These are phyloP conservation scores for Phyllachora maydis DNA, from an alignment of 2,329 filamentous ascomycete species.

Conservation along the genomic window DNA sequence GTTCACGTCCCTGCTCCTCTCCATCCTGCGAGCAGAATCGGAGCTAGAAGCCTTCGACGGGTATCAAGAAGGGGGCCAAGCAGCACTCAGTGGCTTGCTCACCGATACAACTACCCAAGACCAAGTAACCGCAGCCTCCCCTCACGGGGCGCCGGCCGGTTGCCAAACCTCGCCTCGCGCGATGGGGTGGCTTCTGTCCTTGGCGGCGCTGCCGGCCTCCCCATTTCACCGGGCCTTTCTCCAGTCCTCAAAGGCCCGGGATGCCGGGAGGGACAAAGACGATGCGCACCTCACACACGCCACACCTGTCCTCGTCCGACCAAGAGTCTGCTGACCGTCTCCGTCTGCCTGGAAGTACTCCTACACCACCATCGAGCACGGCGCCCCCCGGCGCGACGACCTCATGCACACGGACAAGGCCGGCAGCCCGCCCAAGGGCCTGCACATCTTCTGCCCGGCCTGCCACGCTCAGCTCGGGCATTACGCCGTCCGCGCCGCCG, in stretches of 20 bases:
- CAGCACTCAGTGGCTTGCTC: conserved; percentile 29
- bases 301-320: too few species aligned
- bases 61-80: conserved; percentile 43
- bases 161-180: too few species aligned
- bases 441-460: conserved; percentile 21
- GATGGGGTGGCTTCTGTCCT: too few species aligned
- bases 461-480: conserved; percentile 26
- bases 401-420: conserved; percentile 5
- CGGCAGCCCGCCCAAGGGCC: conserved; percentile 6
- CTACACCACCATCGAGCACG: conserved; percentile 10
- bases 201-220: too few species aligned
- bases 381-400: conserved; percentile 8
- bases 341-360: too few species aligned
- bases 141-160: conserved; percentile 7
- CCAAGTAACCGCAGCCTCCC: conserved; percentile 14
- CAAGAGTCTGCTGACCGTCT: too few species aligned
- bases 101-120: conserved; percentile 55
- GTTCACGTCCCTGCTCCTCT: conserved; percentile 5
- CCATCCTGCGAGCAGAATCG: neutral
- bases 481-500: conserved; percentile 19
- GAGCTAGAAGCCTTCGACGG: too few species aligned
- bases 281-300: too few species aligned
- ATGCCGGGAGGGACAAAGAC: too few species aligned
- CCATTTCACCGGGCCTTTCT: too few species aligned
- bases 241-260: too few species aligned